Conservation (phyloP, 106 monocot species). For the Dioscorea alata region DNA sequence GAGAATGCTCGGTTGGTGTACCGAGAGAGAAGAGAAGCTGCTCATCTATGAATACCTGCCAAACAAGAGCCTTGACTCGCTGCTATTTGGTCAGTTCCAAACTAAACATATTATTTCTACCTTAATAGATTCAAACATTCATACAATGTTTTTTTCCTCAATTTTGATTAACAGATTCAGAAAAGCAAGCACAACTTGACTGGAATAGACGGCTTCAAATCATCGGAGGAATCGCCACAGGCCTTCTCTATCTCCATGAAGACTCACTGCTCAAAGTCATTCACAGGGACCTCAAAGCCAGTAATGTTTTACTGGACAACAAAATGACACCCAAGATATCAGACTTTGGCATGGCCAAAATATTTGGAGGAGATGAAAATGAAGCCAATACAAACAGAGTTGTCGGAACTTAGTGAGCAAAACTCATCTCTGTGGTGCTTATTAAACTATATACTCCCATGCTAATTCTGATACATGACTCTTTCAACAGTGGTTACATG, state of each 20-base stretch:
- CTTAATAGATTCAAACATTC: background rate
- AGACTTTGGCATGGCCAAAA: conserved; percentile 6
- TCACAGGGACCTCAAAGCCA: too few species aligned
- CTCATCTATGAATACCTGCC: conserved; percentile 1
- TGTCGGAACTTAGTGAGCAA: background rate
- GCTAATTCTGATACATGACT: background rate
- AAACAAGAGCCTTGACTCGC: conserved; percentile 3
- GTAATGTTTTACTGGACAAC: too few species aligned
- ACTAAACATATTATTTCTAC: background rate
- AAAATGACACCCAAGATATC: background rate
- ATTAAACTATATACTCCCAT: background rate
- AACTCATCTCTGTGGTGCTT: background rate
- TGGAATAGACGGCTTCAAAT: conserved; percentile 17
- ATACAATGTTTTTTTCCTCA: background rate
- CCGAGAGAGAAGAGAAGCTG: background rate
- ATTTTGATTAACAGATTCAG: background rate
- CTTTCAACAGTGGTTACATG: conserved; percentile 17
- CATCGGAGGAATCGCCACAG: background rate
- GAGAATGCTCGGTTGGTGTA: background rate
- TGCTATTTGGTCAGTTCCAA: conserved; percentile 13
- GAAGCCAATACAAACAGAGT: background rate
- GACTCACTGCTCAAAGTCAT: background rate
- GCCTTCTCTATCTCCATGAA: background rate
- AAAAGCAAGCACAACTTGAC: conserved; percentile 8
- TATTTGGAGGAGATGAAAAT: conserved; percentile 3